phyloP scores from a whole-genome alignment of 116 monocot species.

The Cymodocea nodosa region DNA sequence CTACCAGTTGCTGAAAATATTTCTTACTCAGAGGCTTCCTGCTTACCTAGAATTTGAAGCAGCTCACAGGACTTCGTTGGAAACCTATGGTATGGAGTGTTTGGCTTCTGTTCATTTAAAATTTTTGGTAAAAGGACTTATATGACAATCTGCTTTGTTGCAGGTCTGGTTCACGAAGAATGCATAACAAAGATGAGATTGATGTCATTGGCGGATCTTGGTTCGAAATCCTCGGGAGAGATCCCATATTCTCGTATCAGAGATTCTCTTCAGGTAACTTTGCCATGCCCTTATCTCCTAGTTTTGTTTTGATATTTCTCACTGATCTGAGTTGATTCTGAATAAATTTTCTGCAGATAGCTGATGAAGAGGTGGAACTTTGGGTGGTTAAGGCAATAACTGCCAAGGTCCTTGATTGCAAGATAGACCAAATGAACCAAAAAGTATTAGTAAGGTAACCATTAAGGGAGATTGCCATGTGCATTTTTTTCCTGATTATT shows the following conservation, averaged over 20 bases:
- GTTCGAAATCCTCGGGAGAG: conserved; percentile 39
- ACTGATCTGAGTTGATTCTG: background rate
- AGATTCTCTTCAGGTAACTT: conserved; percentile 58
- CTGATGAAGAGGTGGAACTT: conserved; percentile 82
- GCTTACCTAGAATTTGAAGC: conserved; percentile 64
- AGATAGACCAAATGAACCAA: conserved; percentile 89
- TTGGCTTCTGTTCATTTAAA: background rate
- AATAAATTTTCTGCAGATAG: conserved; percentile 31
- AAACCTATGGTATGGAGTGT: conserved; percentile 49
- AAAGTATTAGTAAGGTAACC: conserved; percentile 65
- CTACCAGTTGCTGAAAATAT: conserved; percentile 72
- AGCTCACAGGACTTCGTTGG: conserved; percentile 50
- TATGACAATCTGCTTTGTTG: background rate
- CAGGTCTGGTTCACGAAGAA: conserved; percentile 84
- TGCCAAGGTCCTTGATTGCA: conserved; percentile 72
- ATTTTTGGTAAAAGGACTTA: background rate
- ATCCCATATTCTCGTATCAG: conserved; percentile 73
- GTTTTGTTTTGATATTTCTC: background rate
- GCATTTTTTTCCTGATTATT: background rate
- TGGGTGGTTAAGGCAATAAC: conserved; percentile 95
- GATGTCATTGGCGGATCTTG: conserved; percentile 69
- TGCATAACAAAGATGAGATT: conserved; percentile 89
- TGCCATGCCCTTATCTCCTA: background rate
- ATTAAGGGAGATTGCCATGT: background rate
- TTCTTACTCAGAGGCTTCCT: conserved; percentile 71